Evolutionary conservation across 2,329 filamentous ascomycete species (phyloP).

Genomic region (Beauveria pseudobassiana): DNA sequence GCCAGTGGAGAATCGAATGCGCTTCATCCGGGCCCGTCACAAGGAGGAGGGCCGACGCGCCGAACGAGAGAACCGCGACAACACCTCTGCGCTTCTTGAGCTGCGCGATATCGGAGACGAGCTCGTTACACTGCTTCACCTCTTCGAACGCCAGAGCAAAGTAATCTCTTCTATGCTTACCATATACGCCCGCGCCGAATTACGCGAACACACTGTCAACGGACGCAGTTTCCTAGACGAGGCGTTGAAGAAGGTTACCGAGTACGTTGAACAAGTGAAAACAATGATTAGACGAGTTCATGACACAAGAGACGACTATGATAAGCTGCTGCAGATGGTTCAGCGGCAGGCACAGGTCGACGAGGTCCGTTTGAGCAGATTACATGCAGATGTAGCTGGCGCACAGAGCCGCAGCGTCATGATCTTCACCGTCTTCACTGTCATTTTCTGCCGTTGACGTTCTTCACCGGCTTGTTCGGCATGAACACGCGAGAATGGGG

Average conservation of each 20-base stretch:
- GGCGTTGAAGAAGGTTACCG: conserved; percentile 43
- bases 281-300: conserved; percentile 54
- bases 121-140: conserved; percentile 45
- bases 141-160: conserved; percentile 50
- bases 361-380: conserved; percentile 54
- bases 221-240: conserved; percentile 46
- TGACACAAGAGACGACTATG: conserved; percentile 52
- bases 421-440: conserved; percentile 58
- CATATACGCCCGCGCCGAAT: conserved; percentile 33
- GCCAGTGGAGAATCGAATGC: conserved; percentile 32
- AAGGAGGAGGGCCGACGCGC: conserved; percentile 35
- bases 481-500: conserved; percentile 59
- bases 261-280: conserved; percentile 44
- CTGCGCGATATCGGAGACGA: conserved; percentile 59
- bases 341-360: conserved; percentile 61
- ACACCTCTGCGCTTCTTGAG: conserved; percentile 55
- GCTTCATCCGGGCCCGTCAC: conserved; percentile 31
- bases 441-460: conserved; percentile 58
- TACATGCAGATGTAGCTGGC: conserved; percentile 56
- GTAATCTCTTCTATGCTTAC: conserved; percentile 41
- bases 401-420: conserved; percentile 56
- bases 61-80: conserved; percentile 53
- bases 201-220: conserved; percentile 33
- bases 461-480: conserved; percentile 58
- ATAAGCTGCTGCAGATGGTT: conserved; percentile 59